Percentiles rank a stretch among this genome's conserved stretches.
phyloP scores from a whole-genome alignment of 805 yeast species.

The Metahyphopichia silvanorum region DNA sequence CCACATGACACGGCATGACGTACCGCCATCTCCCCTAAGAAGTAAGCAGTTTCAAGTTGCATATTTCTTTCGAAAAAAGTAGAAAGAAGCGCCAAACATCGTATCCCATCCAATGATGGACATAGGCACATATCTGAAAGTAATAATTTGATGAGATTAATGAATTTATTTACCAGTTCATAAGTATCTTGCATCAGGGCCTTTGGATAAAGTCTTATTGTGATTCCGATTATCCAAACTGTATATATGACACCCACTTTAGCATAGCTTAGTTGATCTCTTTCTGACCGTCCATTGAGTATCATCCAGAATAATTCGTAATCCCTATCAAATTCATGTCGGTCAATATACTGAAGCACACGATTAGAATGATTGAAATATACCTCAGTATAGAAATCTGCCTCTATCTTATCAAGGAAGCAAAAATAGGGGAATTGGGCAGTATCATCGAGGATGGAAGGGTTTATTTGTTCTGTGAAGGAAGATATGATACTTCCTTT shows the following conservation, averaged over 20 bases:
- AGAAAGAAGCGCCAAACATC: slow-evolving; percentile 39
- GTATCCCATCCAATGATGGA: slow-evolving; percentile 43
- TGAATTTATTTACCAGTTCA: slow-evolving; percentile 25
- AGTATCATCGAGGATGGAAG: slow-evolving; percentile 1
- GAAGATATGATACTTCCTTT: slow-evolving; percentile 9
- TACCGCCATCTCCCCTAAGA: slow-evolving; percentile 43
- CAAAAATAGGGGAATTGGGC: slow-evolving; percentile 5
- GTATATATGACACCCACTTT: slow-evolving; percentile 43
- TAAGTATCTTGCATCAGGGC: slow-evolving; percentile 9
- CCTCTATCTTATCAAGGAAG: slow-evolving; percentile 22
- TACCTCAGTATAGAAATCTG: slow-evolving; percentile 30
- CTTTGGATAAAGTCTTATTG: slow-evolving; percentile 20
- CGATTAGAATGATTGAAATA: slow-evolving; percentile 27
- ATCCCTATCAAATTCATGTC: slow-evolving; percentile 1
- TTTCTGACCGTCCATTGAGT: background rate
- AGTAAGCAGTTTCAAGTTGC: slow-evolving; percentile 48
- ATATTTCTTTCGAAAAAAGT: slow-evolving; percentile 42
- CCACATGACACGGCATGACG: slow-evolving; percentile 47
- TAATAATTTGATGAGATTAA: slow-evolving; percentile 40
- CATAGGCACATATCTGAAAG: slow-evolving; percentile 43
- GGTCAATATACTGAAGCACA: slow-evolving; percentile 17
- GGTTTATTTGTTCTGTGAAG: slow-evolving; percentile 7
- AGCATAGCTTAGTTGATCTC: slow-evolving; percentile 2
- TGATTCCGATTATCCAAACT: slow-evolving; percentile 40
- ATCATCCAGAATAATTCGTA: slow-evolving; percentile 2